These are phyloP conservation scores for Arthrobotrys sinensis DNA, from an alignment of 2,329 filamentous ascomycete species.

Conservation along the genomic window DNA sequence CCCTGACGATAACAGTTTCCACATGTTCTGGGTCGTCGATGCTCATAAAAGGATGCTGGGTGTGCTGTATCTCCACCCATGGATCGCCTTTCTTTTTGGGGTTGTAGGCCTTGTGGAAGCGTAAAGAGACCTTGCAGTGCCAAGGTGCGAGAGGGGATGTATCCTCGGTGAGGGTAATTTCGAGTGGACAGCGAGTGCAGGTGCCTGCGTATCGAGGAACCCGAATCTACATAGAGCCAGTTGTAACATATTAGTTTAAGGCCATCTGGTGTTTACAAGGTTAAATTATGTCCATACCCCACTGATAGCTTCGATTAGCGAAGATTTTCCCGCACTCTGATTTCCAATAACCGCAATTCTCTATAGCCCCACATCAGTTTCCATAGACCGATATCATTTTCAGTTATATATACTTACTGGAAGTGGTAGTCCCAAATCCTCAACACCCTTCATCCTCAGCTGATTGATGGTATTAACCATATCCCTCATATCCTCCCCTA, in stretches of 20 bases:
- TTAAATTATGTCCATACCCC: conserved; percentile 57
- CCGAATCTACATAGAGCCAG: conserved; percentile 61
- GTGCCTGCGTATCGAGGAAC: conserved; percentile 64
- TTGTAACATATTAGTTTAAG: not conserved
- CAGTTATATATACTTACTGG: conserved; percentile 38
- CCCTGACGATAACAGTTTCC: conserved; percentile 62
- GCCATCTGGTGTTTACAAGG: not conserved
- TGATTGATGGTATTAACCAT: conserved; percentile 64
- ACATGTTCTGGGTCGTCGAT: conserved; percentile 62
- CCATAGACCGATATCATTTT: too few relatives aligned
- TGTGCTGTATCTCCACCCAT: conserved; percentile 61
- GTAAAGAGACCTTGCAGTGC: conserved; percentile 63
- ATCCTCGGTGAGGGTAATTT: conserved; percentile 63
- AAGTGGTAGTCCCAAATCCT: conserved; percentile 63
- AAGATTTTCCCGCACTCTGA: conserved; percentile 64
- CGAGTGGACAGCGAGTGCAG: conserved; percentile 64
- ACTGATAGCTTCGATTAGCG: conserved; percentile 64
- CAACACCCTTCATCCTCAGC: conserved; percentile 63
- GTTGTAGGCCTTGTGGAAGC: conserved; percentile 63
- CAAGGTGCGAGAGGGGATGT: conserved; percentile 57
- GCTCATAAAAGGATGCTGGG: conserved; percentile 62
- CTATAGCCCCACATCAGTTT: conserved; percentile 7
- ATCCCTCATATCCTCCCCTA: conserved; percentile 63
- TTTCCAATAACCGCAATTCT: conserved; percentile 64
- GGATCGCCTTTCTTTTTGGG: conserved; percentile 60